phyloP scores from a whole-genome alignment of 2,329 filamentous ascomycete species.

The Verticillium zaregamsianum region DNA sequence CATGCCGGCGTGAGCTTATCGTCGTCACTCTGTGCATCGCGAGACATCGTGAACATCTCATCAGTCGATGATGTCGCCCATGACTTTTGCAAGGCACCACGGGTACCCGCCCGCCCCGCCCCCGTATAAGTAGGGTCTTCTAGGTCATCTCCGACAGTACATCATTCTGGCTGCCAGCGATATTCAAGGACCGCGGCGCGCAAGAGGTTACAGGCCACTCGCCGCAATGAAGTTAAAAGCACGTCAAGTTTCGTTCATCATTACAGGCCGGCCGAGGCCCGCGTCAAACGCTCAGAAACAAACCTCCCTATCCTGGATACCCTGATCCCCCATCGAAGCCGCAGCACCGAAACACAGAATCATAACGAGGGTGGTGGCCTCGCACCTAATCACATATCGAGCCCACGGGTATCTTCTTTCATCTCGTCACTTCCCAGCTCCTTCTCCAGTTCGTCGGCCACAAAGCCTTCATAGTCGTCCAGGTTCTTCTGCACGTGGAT shows the following conservation, averaged over 20 bases:
- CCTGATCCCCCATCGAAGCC: not conserved
- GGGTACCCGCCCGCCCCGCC: too few species aligned
- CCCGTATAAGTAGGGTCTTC: too few species aligned
- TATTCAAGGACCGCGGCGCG: too few species aligned
- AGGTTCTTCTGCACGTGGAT: conserved; percentile 90
- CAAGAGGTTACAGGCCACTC: not conserved
- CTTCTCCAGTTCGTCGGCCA: conserved; percentile 87
- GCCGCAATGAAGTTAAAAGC: not conserved
- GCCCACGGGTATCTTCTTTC: conserved; percentile 46
- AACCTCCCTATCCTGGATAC: not conserved
- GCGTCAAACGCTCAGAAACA: not conserved
- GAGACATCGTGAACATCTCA: too few species aligned
- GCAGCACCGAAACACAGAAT: not conserved
- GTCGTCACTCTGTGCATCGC: too few species aligned
- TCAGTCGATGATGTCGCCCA: too few species aligned
- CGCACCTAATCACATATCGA: conserved; percentile 35
- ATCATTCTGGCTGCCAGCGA: too few species aligned
- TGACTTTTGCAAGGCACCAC: too few species aligned
- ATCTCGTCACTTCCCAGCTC: conserved; percentile 65
- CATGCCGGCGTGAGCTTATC: not conserved
- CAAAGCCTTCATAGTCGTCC: conserved; percentile 91
- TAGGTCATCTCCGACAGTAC: too few species aligned
- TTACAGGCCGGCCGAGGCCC: not conserved
- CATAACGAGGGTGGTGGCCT: not conserved
- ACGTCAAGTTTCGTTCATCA: not conserved